Conservation (phyloP, 176 grass and related monocot species). For the Juncus effusus region DNA sequence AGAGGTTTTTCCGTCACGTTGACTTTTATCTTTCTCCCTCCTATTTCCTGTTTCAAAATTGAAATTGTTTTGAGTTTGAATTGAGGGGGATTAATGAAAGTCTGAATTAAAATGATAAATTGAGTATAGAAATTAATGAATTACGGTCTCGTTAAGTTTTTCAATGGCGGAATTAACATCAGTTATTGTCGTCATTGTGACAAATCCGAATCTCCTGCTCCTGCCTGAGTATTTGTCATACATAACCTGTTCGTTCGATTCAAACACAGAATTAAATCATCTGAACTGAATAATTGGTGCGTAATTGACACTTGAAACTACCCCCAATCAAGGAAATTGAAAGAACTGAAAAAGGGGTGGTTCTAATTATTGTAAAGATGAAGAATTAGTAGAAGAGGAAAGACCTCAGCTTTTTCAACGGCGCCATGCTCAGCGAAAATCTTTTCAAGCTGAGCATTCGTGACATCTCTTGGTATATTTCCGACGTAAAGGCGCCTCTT, state of each 20-base stretch:
- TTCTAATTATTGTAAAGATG: not conserved
- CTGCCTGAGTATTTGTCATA: slow-evolving; percentile 91
- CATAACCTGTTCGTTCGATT: slow-evolving; percentile 67
- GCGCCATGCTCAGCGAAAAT: slow-evolving; percentile 75
- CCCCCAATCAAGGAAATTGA: not conserved
- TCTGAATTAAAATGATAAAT: too few relatives aligned
- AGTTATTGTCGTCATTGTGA: slow-evolving; percentile 67
- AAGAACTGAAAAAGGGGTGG: not conserved
- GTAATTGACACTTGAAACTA: not conserved
- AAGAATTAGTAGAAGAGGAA: not conserved
- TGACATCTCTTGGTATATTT: slow-evolving; percentile 79
- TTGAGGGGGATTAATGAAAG: too few relatives aligned
- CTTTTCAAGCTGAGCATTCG: slow-evolving; percentile 55
- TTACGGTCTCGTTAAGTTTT: slow-evolving; percentile 71
- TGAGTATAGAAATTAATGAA: not conserved
- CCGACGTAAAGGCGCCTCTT: slow-evolving; percentile 86
- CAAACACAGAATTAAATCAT: not conserved
- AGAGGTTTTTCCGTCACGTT: slow-evolving; percentile 87
- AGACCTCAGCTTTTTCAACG: slow-evolving; percentile 80
- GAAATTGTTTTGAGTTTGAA: too few relatives aligned
- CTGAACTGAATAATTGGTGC: not conserved
- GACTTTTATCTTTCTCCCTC: slow-evolving; percentile 77
- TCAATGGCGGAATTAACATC: slow-evolving; percentile 55
- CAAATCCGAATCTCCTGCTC: slow-evolving; percentile 88
- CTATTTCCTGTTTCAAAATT: slow-evolving; percentile 63